Percentiles rank a stretch among this genome's conserved stretches.
Conservation (phyloP, 352 stramenopile species). For the Pythium folliculosum region DNA sequence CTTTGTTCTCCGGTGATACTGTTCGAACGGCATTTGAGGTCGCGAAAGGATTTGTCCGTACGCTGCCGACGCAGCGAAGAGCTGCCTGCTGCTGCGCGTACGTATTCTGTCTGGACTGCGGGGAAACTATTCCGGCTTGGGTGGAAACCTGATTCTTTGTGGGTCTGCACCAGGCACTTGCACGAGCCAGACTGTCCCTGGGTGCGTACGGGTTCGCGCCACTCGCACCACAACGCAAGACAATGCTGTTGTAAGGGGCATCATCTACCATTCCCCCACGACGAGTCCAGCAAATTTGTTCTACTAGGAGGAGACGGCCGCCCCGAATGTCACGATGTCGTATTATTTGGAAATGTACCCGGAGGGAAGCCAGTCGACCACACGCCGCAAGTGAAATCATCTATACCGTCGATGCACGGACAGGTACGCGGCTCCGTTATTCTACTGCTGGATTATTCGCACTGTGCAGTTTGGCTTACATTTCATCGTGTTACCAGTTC, state of each 20-base stretch:
- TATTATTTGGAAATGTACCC: constrained; percentile 69
- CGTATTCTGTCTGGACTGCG: constrained; percentile 20
- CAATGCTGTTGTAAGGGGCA: constrained; percentile 80
- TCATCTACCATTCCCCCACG: constrained; percentile 65
- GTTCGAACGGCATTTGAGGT: constrained; percentile 75
- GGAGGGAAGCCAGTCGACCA: constrained; percentile 62
- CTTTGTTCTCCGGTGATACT: constrained; percentile 72
- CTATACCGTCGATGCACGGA: constrained; percentile 80
- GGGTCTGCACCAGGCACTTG: constrained; percentile 32
- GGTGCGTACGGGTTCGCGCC: constrained; percentile 59
- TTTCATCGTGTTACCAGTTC: constrained; percentile 38
- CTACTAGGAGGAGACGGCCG: constrained; percentile 45
- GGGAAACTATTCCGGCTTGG: no score
- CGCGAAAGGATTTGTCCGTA: constrained; percentile 65
- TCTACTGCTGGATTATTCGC: not conserved
- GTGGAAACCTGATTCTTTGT: not conserved
- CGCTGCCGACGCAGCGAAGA: constrained; percentile 59
- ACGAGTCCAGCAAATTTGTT: constrained; percentile 85
- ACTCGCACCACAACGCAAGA: constrained; percentile 67
- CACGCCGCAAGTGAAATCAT: constrained; percentile 67
- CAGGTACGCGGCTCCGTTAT: constrained; percentile 32
- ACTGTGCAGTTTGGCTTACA: not conserved
- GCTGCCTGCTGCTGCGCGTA: constrained; percentile 83
- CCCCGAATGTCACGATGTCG: constrained; percentile 54
- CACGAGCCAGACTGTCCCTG: constrained; percentile 73